Evolutionary conservation across 306 rosid genomes (phyloP), one percentile per base, ranked within the genome.

Genomic region (Morella rubra): DNA sequence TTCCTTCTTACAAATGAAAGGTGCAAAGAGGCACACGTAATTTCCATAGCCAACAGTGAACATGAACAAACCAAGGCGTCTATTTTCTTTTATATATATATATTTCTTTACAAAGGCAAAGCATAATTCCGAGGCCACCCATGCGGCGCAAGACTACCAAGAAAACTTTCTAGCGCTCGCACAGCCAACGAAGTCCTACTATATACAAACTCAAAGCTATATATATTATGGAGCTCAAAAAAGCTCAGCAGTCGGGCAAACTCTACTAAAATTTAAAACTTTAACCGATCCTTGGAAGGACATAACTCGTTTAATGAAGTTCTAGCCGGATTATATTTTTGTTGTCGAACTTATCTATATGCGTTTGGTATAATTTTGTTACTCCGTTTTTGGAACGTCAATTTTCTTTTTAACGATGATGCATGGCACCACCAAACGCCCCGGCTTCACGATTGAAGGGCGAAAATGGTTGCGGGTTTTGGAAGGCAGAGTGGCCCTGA

Each of bases 401-500:
- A 14, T 2, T 42, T 42, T 65, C 2, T 24, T 18, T 32, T 77
- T 81, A 77, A 71, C 74, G 53, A 53, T 64, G 53, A 53, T 64
- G 71, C 32, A 56, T 5, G 15, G 55, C 66, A 52, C 51, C 58
- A 46, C 50, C 76, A n/a, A 68, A 50, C 20, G 24, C 16, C 53
- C 54, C 52, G 19, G 42, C 40, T 37, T 41, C 53, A 6, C 55
- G 76, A 18, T 16, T 37, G 14, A 69, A 74, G 5, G 76, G 22
- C 13, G 75, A 42, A 6, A 54, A 13, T 5, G 15, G 69, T 32
- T 52, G 73, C 19, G 56, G 20, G 24, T 3, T 37, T 6, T 51
- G 22, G 14, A 12, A 20, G 22, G 51, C 41, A 44, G 69, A 41
- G 45, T 11, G 5, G 69, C 61, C 65, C 0, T 92, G 87, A 82